A percentile compares a stretch with the other conserved stretches of the same genome.
Conservation (phyloP, 1,284 basidiomycete species). For the Grifola frondosa region DNA sequence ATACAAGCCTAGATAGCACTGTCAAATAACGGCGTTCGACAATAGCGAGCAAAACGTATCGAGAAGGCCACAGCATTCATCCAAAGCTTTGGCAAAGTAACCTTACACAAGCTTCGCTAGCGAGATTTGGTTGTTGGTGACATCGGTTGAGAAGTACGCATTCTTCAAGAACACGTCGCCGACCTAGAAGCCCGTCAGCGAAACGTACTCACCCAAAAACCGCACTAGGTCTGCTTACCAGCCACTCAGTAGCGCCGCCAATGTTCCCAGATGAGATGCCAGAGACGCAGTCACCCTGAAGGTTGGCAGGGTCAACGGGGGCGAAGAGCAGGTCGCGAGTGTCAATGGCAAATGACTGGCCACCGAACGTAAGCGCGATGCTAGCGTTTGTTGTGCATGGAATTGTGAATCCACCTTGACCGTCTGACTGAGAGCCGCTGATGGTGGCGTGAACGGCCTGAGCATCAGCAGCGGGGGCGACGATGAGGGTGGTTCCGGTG, state of each 20-base stretch:
- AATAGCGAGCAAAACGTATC: too few relatives aligned
- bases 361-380: conserved; percentile 71
- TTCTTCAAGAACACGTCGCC: conserved; percentile 80
- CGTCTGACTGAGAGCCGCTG: conserved; percentile 58
- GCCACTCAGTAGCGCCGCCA: conserved; percentile 68
- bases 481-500: conserved; percentile 73
- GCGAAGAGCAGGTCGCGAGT: conserved; percentile 70
- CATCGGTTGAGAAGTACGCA: conserved; percentile 76
- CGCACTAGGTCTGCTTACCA: conserved; percentile 44
- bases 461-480: conserved; percentile 62
- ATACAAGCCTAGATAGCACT: too few relatives aligned
- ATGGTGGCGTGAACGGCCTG: conserved; percentile 57
- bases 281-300: conserved; percentile 69
- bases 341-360: conserved; percentile 60
- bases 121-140: conserved; percentile 65
- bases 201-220: conserved; percentile 1
- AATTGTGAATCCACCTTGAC: conserved; percentile 71
- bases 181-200: conserved; percentile 35
- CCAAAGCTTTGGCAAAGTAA: too few relatives aligned
- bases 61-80: too few relatives aligned
- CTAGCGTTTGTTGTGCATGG: conserved; percentile 71
- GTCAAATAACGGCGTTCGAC: too few relatives aligned
- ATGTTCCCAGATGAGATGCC: conserved; percentile 71
- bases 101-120: conserved; percentile 48
- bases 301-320: conserved; percentile 61